Conservation (phyloP, 495 filamentous ascomycete species). For the Massariosphaeria phaeospora region DNA sequence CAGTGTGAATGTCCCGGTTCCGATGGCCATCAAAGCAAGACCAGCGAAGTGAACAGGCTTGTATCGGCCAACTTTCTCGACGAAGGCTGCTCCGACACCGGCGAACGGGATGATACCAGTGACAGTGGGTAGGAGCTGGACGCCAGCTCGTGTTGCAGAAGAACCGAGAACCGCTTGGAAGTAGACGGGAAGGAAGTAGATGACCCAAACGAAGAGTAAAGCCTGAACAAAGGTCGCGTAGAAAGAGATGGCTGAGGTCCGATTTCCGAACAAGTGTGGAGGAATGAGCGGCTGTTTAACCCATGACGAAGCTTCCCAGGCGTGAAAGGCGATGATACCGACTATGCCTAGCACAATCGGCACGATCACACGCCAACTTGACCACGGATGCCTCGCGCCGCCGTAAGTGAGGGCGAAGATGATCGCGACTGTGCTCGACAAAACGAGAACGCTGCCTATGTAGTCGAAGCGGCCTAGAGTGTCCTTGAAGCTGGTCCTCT, state of each 20-base stretch:
- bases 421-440: not conserved
- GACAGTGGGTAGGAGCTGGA: constrained; percentile 14
- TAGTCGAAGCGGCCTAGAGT: constrained; percentile 6
- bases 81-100: not conserved
- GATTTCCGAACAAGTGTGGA: constrained; percentile 3
- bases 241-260: constrained; percentile 9
- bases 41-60: constrained; percentile 4
- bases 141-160: constrained; percentile 3
- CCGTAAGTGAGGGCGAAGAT: constrained; percentile 11
- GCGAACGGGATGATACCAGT: constrained; percentile 4
- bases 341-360: constrained; percentile 9
- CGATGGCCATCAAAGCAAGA: constrained; percentile 6
- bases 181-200: constrained; percentile 24
- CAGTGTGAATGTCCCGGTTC: constrained; percentile 1
- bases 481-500: not conserved
- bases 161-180: constrained; percentile 10
- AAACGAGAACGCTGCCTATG: constrained; percentile 16
- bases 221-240: constrained; percentile 12
- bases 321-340: constrained; percentile 4
- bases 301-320: constrained; percentile 1
- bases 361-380: constrained; percentile 11
- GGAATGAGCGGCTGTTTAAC: constrained; percentile 15
- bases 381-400: constrained; percentile 10
- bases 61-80: constrained; percentile 11
- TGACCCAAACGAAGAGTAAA: constrained; percentile 17